Base-by-base conservation (phyloP, 805 yeast genomes). In the Candida montana region DNA sequence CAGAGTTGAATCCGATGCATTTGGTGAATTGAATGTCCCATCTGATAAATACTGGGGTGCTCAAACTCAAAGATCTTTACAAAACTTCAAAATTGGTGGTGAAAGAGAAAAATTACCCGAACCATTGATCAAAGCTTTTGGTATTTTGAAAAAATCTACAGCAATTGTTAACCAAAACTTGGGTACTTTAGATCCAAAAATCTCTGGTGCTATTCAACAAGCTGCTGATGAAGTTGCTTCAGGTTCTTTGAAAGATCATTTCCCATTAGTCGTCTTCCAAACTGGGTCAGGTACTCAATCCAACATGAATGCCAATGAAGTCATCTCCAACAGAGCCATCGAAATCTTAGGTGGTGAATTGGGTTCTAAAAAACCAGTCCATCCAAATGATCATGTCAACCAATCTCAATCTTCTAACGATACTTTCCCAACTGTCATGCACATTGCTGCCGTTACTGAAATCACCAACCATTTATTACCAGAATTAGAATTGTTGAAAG, bases 391-490 rank as follows among this genome's bases (percentile, higher is more conserved):
- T 68, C 98, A 93, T 69, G 95, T 90, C 58, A 93, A 93, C 75
- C 90, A 88, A 87, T 86, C 96, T 16, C 98, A 93, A 71, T 87
- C 96, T n/a, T 88, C 96, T 35, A 93, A 93, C 66, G 99, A 93
- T 69, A 93, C 98, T 41, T 93, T 93, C 85, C 99, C 99, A 54
- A 90, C 99, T 29, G 99, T 91, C 42, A 93, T 93, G 99, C 99
- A 93, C 72, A 91, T 93, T 68, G 97, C 99, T 43, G 96, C 98
- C 16, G 96, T 90, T 49, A 77, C 84, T 33, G 96, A 91, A 71
- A 85, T 91, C 68, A 69, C 82, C 41, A 58, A 75, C 61, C 71
- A 73, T 32, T 75, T 93, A 64, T 54, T 91, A 40, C 99, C 99
- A 15, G 86, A 88, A 59, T 74, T 93, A 61, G 72, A 76, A 44